Percentiles rank a stretch among this genome's conserved stretches.
Evolutionary conservation across 2,329 filamentous ascomycete species (phyloP).

Genomic region (Fusarium xyrophilum): DNA sequence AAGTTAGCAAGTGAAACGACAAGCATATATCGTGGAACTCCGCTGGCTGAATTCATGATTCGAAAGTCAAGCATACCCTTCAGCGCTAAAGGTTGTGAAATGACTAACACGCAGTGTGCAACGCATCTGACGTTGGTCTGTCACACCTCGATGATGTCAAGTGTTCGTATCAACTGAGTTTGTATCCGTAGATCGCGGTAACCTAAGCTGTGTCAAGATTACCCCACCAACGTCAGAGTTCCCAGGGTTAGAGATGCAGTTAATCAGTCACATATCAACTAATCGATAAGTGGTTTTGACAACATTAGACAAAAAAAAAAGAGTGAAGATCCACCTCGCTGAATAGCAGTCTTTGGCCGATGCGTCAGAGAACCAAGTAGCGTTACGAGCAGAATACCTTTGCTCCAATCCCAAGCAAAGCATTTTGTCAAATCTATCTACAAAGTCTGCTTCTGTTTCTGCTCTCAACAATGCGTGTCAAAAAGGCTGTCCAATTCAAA

Average conservation of each 20-base stretch:
- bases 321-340: not conserved
- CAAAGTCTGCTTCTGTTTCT: slow-evolving; percentile 6
- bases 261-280: not conserved
- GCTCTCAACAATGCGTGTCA: slow-evolving; percentile 6
- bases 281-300: not conserved
- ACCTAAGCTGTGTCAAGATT: slow-evolving; percentile 1
- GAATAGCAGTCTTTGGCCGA: not conserved
- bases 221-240: slow-evolving; percentile 19
- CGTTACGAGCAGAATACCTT: not conserved
- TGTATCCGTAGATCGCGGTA: not conserved
- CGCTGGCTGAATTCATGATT: not conserved
- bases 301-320: not conserved
- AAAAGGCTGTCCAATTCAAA: slow-evolving; percentile 33
- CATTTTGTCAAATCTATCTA: slow-evolving; percentile 21
- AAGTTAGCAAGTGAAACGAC: slow-evolving; percentile 2
- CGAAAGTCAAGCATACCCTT: slow-evolving; percentile 2
- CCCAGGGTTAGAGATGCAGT: not conserved
- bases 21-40: not conserved
- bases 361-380: not conserved
- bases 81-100: slow-evolving; percentile 9
- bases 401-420: slow-evolving; percentile 10
- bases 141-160: slow-evolving; percentile 28
- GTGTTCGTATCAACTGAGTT: slow-evolving; percentile 15
- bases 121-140: slow-evolving; percentile 11
- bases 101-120: not conserved